A percentile compares a stretch with the other conserved stretches of the same genome.
These are phyloP conservation scores for Hypericum androsaemum DNA, from an alignment of 345 rosid genomes.

Conservation along the genomic window DNA sequence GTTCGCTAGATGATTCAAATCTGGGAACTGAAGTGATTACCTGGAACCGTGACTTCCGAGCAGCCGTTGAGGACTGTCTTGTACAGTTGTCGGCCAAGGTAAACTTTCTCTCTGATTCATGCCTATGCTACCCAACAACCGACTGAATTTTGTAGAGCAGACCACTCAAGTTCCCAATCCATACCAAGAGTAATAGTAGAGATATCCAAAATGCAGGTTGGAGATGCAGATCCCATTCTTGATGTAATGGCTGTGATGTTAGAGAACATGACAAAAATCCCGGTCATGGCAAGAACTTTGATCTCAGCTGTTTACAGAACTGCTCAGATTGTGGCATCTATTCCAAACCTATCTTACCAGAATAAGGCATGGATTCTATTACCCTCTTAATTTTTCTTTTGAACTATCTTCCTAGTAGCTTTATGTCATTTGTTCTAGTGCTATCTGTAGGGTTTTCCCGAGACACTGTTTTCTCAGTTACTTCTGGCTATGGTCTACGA, in stretches of 20 bases:
- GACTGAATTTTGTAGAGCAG: too few species aligned
- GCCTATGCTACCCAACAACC: too few species aligned
- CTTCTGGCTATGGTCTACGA: slow-evolving; percentile 57
- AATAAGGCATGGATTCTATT: slow-evolving; percentile 36
- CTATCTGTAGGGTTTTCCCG: slow-evolving; percentile 52
- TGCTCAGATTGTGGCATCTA: slow-evolving; percentile 58
- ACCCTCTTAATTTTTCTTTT: neutral
- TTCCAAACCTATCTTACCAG: slow-evolving; percentile 55
- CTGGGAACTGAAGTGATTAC: slow-evolving; percentile 51
- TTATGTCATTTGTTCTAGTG: neutral
- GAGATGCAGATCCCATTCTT: slow-evolving; percentile 78
- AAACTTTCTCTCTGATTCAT: slow-evolving; percentile 4
- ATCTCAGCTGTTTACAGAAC: slow-evolving; percentile 53
- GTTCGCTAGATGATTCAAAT: slow-evolving; percentile 54
- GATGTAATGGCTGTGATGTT: slow-evolving; percentile 77
- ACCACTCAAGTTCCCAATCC: neutral
- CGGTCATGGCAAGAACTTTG: slow-evolving; percentile 56
- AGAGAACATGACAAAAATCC: slow-evolving; percentile 61
- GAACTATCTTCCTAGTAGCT: slow-evolving; percentile 2
- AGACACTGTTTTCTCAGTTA: slow-evolving; percentile 55
- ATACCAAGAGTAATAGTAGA: slow-evolving; percentile 6
- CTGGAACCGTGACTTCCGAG: slow-evolving; percentile 43
- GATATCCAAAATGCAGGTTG: slow-evolving; percentile 34
- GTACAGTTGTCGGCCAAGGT: slow-evolving; percentile 56
- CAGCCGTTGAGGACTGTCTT: slow-evolving; percentile 60